Conservation (phyloP, 1,284 basidiomycete species). For the Cryptococcus wingfieldii region DNA sequence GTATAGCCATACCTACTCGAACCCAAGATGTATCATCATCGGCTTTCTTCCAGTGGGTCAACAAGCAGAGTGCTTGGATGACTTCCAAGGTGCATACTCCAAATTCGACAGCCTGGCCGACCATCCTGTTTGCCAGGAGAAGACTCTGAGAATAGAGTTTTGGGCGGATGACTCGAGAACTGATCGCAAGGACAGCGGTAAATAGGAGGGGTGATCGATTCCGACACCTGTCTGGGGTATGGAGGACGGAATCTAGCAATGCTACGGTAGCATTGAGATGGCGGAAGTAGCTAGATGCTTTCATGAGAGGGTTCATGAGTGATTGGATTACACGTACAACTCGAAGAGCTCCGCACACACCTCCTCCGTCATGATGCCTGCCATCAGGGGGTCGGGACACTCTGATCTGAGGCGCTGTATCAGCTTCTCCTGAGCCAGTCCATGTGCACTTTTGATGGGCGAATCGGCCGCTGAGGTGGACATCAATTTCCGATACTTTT, state of each 20-base stretch:
- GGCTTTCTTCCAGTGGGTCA: slow-evolving; percentile 50
- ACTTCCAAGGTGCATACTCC: slow-evolving; percentile 45
- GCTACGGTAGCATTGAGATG: slow-evolving; percentile 36
- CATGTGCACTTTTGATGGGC: not conserved
- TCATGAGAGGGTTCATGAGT: not conserved
- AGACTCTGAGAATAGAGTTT: slow-evolving; percentile 43
- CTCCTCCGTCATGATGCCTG: slow-evolving; percentile 27
- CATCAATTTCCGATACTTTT: not conserved
- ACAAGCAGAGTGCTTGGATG: slow-evolving; percentile 45
- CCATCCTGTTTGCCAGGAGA: slow-evolving; percentile 36
- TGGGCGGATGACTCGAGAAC: slow-evolving; percentile 44
- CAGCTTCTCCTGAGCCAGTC: not conserved
- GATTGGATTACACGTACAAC: slow-evolving; percentile 22
- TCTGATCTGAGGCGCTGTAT: slow-evolving; percentile 7
- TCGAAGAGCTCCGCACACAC: slow-evolving; percentile 39
- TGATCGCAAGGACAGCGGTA: slow-evolving; percentile 47
- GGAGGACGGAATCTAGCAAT: slow-evolving; percentile 43
- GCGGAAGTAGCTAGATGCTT: slow-evolving; percentile 26
- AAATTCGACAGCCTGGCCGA: slow-evolving; percentile 47
- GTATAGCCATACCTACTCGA: slow-evolving; percentile 40
- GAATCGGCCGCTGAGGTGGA: not conserved
- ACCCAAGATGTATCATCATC: slow-evolving; percentile 43
- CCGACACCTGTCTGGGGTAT: slow-evolving; percentile 42
- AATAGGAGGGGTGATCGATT: slow-evolving; percentile 46
- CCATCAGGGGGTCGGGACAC: slow-evolving; percentile 37